Evolutionary conservation across 805 yeast species (phyloP).

Genomic region (Kodamaea nitidulidarum): DNA sequence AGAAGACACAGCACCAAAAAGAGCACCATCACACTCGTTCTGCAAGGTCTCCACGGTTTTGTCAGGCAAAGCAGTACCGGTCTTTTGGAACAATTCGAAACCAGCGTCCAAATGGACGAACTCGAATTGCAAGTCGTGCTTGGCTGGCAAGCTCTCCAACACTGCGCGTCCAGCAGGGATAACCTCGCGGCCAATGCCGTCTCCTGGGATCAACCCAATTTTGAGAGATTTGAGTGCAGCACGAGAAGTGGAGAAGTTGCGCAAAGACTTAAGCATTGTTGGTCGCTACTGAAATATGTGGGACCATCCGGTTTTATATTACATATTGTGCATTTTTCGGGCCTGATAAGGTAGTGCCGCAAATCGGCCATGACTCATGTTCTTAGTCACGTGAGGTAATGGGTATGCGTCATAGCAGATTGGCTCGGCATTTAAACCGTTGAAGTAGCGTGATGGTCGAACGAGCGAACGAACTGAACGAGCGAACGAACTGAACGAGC

Average conservation of each 20-base stretch:
- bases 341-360: neutral
- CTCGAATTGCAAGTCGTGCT: slow-evolving; percentile 73
- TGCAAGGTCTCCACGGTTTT: slow-evolving; percentile 77
- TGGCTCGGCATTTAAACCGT: too few relatives aligned
- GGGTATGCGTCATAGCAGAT: too few relatives aligned
- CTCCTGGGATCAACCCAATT: slow-evolving; percentile 88
- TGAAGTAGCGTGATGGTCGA: too few relatives aligned
- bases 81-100: slow-evolving; percentile 84
- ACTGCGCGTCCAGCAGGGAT: slow-evolving; percentile 94
- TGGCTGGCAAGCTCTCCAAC: slow-evolving; percentile 75
- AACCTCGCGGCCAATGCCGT: slow-evolving; percentile 96
- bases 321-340: neutral
- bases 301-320: neutral
- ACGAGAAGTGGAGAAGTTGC: slow-evolving; percentile 34
- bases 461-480: too few relatives aligned
- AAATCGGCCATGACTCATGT: neutral
- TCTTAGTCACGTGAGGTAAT: neutral
- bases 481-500: too few relatives aligned
- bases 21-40: slow-evolving; percentile 89
- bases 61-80: slow-evolving; percentile 96
- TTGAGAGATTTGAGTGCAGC: slow-evolving; percentile 32
- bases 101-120: slow-evolving; percentile 92
- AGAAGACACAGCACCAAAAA: slow-evolving; percentile 95
- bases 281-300: neutral
- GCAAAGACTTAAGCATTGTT: slow-evolving; percentile 13